Evolutionary conservation across 1,139 yeast genomes (phyloP).

Genomic region (Casaregolazyma lundiana): DNA sequence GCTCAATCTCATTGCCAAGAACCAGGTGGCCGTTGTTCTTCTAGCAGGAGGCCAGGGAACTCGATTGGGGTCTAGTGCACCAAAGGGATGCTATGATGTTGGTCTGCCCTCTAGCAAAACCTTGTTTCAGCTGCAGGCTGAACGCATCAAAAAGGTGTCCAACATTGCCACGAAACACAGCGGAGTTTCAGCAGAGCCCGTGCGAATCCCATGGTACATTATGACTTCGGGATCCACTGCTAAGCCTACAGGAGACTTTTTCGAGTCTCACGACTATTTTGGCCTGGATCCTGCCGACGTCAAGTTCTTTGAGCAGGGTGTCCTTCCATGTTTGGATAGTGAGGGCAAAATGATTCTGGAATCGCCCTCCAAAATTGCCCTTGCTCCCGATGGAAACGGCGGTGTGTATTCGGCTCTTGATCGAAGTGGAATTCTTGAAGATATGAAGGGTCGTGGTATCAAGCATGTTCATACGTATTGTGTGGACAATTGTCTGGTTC

Average conservation of each 20-base stretch:
- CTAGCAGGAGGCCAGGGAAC: slow-evolving; percentile 99
- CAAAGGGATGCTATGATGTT: slow-evolving; percentile 92
- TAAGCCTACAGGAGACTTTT: slow-evolving; percentile 66
- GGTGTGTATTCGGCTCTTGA: slow-evolving; percentile 85
- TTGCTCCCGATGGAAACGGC: slow-evolving; percentile 98
- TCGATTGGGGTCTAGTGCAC: slow-evolving; percentile 79
- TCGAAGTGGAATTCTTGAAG: slow-evolving; percentile 61
- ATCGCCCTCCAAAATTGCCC: slow-evolving; percentile 52
- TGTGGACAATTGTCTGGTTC: slow-evolving; percentile 89
- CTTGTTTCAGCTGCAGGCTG: slow-evolving; percentile 90
- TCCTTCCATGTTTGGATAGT: slow-evolving; percentile 78
- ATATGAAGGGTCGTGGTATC: slow-evolving; percentile 63
- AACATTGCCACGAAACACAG: slow-evolving; percentile 26
- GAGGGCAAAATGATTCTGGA: slow-evolving; percentile 73
- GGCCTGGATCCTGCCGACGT: slow-evolving; percentile 62
- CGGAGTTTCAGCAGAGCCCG: slow-evolving; percentile 24
- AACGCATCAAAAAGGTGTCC: slow-evolving; percentile 64
- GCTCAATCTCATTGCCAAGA: slow-evolving; percentile 57
- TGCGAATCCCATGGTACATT: slow-evolving; percentile 72
- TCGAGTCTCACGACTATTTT: slow-evolving; percentile 56
- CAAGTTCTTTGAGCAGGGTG: slow-evolving; percentile 87
- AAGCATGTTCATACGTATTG: slow-evolving; percentile 95
- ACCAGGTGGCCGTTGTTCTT: slow-evolving; percentile 80
- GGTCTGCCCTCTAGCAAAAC: slow-evolving; percentile 80
- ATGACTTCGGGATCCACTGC: slow-evolving; percentile 97